Base-by-base conservation (phyloP, 164 flowering plant species). In the Liquidambar formosana region DNA sequence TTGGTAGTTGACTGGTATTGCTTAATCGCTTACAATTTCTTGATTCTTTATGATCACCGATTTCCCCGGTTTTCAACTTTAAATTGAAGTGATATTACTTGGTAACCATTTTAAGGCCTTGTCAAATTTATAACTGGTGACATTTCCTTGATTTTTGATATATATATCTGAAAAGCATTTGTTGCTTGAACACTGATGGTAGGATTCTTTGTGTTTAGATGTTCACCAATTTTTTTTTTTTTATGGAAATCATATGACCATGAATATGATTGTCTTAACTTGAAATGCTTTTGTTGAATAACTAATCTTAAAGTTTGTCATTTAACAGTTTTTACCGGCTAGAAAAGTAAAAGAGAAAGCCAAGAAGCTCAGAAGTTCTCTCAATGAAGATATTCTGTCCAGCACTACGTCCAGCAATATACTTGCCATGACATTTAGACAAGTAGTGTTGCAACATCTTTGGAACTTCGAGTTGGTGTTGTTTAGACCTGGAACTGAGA, bases 371-470 rank as follows among this genome's bases (percentile, higher is more conserved):
- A 80, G 77, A 74, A 78, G 72, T 41, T 73, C 81, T 19, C 65
- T 91, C 47, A 69, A 72, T 16, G 67, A 84, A 66, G 97, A 89
- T 63, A 71, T 91, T 26, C 45, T 87, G 33, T 71, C 82, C 2
- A 67, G 84, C 62, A 63, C 79, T 13, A 49, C 76, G 9, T 79
- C 94, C 26, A 75, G 41, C 68, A 86, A 88, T 66, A 90, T 95
- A 80, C 89, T 95, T 60, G 88, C 96, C 33, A 88, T 91, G 93
- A 93, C 99, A 28, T 95, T 93, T 78, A 84, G 97, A 70, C 97
- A 91, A 84, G 99, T 93, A 15, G 87, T 89, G 47, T 41, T 93
- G 78, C 84, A 80, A 46, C 83, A 77, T 58, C 78, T 89, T 44
- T 88, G 91, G 95, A 86, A 79, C 67, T 88, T 91, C 72, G 93